Evolutionary conservation across 108 stramenopile genomes (phyloP), one percentile per base, ranked within the genome.

Genomic region (Skeletonema potamos): DNA sequence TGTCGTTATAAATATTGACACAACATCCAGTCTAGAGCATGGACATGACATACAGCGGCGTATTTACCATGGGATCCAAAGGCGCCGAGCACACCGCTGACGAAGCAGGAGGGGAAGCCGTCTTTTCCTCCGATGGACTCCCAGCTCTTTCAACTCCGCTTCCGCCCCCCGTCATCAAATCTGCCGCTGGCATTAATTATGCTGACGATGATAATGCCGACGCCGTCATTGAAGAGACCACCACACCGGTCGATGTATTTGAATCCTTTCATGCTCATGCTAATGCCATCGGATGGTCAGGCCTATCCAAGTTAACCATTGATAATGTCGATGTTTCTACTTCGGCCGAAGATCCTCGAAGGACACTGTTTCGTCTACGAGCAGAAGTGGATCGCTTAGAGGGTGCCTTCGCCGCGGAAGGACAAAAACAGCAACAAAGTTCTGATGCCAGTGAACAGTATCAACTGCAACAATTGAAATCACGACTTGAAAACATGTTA

Each of bases 71-170:
- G 48, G 58, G 58, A 59, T 59, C 27, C 48, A 10, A 6, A 10
- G 18, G 15, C 61, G 43, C 43, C 15, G 67, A 51, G 32, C 79
- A 86, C 72, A 58, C 85, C 10, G 89, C 92, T 55, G 92, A 90
- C 66, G 86, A 87, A 64, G 89, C 92, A 24, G 89, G 86, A 51
- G 93, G 93, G 20, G 93, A 94, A 84, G 82, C 87, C 15, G 79
- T 94, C 33, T 94, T 76, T 73, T 80, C 87, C 41, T 83, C 80
- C 54, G 93, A 89, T 62, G 93, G 91, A 6, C 76, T 92, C 28
- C 80, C 87, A 12, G 77, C 92, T 17, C 73, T 85, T 13, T 58
- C 65, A 6, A 64, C 66, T 18, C 82, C 86, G 4, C 71, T 82
- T 15, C 82, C 86, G 24, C 89, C 89, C 24, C 60, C 70, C 1